These are phyloP conservation scores for Ramalina peruviana DNA, from an alignment of 495 filamentous ascomycete species.

Conservation along the genomic window DNA sequence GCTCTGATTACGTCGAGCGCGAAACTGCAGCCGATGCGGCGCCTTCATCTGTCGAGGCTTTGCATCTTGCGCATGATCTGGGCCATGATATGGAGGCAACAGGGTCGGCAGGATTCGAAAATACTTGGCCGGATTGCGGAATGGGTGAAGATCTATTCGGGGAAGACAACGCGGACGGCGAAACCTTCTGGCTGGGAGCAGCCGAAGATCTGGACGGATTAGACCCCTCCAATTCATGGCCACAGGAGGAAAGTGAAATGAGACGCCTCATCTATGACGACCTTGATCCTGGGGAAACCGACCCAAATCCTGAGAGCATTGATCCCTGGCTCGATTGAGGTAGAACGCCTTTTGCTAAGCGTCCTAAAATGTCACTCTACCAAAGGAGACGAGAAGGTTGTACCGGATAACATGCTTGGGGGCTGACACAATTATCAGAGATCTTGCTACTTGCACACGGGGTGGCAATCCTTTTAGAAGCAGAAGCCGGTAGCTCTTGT, in stretches of 20 bases:
- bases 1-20: slow-evolving; percentile 33
- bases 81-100: no score
- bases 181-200: slow-evolving; percentile 2
- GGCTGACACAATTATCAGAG: no score
- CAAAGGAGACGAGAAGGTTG: no score
- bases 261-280: slow-evolving; percentile 9
- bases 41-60: no score
- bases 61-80: no score
- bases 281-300: not conserved
- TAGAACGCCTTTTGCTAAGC: not conserved
- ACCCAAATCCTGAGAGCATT: slow-evolving; percentile 1
- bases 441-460: no score
- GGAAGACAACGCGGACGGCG: not conserved
- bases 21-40: no score
- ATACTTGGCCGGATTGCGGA: slow-evolving; percentile 26
- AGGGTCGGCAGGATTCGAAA: no score
- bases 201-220: not conserved
- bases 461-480: no score
- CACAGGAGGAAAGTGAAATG: slow-evolving; percentile 12
- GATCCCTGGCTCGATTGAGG: slow-evolving; percentile 9
- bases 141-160: slow-evolving; percentile 19
- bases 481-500: no score
- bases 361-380: not conserved
- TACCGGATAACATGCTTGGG: no score
- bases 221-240: slow-evolving; percentile 1